Percentiles rank a stretch among this genome's conserved stretches.
Conservation (phyloP, 1,139 yeast species). For the Saccharomyces hybrid region DNA sequence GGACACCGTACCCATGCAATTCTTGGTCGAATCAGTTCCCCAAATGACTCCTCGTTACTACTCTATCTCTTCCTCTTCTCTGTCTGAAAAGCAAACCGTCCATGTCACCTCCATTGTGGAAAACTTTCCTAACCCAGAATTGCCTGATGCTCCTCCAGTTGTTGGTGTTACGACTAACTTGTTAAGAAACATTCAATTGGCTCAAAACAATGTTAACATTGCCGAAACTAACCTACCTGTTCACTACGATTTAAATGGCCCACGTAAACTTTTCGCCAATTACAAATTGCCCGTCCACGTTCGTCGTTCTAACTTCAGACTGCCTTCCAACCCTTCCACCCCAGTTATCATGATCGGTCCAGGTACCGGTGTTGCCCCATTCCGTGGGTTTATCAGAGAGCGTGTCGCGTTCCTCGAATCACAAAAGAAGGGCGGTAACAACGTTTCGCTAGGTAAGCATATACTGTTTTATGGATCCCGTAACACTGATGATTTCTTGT, state of each 20-base stretch:
- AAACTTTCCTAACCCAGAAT: constrained; percentile 37
- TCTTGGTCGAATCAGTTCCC: constrained; percentile 71
- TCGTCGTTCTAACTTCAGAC: constrained; percentile 88
- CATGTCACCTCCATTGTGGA: constrained; percentile 93
- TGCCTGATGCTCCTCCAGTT: constrained; percentile 19
- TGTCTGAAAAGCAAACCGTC: constrained; percentile 64
- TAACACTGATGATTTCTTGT: constrained; percentile 68
- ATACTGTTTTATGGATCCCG: constrained; percentile 85
- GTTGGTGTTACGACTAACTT: constrained; percentile 88
- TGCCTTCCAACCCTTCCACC: constrained; percentile 77
- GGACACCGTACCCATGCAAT: constrained; percentile 74
- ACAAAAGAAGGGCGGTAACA: constrained; percentile 32
- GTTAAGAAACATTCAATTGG: constrained; percentile 61
- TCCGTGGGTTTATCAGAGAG: constrained; percentile 88
- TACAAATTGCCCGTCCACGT: constrained; percentile 81
- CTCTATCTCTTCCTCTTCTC: constrained; percentile 88
- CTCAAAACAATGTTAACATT: constrained; percentile 44
- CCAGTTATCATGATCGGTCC: constrained; percentile 95
- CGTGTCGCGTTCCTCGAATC: constrained; percentile 51
- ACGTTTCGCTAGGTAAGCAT: constrained; percentile 58
- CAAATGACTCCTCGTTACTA: constrained; percentile 91
- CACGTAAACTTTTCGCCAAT: constrained; percentile 52
- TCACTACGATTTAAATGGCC: constrained; percentile 71
- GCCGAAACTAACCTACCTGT: constrained; percentile 36
- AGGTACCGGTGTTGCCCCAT: constrained; percentile 98